A percentile compares a stretch with the other conserved stretches of the same genome.
Evolutionary conservation across 371 early-diverging fungal species (phyloP).

Genomic region (Mucor irregularis): DNA sequence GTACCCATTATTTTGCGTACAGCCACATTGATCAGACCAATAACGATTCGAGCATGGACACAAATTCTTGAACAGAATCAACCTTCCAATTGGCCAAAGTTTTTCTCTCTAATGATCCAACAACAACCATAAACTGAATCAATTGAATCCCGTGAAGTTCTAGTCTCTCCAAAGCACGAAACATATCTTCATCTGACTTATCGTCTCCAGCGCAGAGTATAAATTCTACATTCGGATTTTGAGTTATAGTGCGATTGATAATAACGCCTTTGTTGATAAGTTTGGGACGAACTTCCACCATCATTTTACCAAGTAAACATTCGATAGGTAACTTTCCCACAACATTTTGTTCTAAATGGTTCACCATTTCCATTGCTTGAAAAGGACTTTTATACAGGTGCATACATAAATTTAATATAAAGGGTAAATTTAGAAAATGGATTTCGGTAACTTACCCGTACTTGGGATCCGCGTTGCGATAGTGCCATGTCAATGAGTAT

Average conservation of each 20-base stretch:
- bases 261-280: slow-evolving; percentile 86
- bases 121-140: slow-evolving; percentile 59
- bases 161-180: slow-evolving; percentile 56
- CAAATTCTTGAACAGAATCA: slow-evolving; percentile 43
- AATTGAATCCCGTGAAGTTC: slow-evolving; percentile 12
- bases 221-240: slow-evolving; percentile 71
- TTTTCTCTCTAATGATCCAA: slow-evolving; percentile 74
- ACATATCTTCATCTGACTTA: slow-evolving; percentile 97
- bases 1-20: too few species aligned
- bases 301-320: slow-evolving; percentile 90
- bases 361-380: slow-evolving; percentile 87
- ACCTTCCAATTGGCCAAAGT: slow-evolving; percentile 84
- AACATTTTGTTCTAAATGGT: slow-evolving; percentile 80
- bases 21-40: too few species aligned
- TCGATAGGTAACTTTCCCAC: slow-evolving; percentile 85
- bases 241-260: slow-evolving; percentile 70
- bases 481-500: slow-evolving; percentile 84
- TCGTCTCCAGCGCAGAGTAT: slow-evolving; percentile 93
- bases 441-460: slow-evolving; percentile 52
- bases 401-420: neutral
- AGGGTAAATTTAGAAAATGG: neutral
- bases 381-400: slow-evolving; percentile 40
- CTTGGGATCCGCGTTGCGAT: slow-evolving; percentile 81
- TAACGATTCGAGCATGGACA: slow-evolving; percentile 18
- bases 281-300: slow-evolving; percentile 82